These are phyloP conservation scores for Colletotrichum karsti DNA, from an alignment of 2,329 filamentous ascomycete genomes.

Conservation along the genomic window DNA sequence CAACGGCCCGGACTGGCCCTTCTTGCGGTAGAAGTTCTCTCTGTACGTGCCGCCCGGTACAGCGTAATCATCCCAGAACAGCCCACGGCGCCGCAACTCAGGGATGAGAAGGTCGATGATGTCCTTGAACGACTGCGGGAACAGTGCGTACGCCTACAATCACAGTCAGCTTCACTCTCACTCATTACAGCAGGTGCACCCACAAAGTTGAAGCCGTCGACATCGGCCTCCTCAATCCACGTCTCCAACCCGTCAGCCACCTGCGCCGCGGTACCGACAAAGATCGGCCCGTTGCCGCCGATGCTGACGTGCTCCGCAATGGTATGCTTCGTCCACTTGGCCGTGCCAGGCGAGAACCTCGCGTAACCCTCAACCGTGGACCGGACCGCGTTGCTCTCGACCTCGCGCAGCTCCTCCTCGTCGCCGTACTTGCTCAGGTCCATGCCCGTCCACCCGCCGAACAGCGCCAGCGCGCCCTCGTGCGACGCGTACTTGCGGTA, in stretches of 20 bases:
- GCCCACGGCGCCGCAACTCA: conserved; percentile 65
- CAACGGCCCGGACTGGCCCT: conserved; percentile 58
- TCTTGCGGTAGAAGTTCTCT: conserved; percentile 65
- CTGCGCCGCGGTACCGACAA: conserved; percentile 70
- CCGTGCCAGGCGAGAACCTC: conserved; percentile 63
- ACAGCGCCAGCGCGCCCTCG: conserved; percentile 74
- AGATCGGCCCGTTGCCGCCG: conserved; percentile 71
- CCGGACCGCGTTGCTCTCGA: conserved; percentile 69
- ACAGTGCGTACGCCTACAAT: conserved; percentile 67
- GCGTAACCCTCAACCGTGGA: conserved; percentile 65
- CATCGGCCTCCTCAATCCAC: conserved; percentile 74
- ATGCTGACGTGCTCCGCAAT: conserved; percentile 74
- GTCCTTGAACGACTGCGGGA: conserved; percentile 74
- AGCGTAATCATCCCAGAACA: conserved; percentile 64
- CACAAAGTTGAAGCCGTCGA: conserved; percentile 80
- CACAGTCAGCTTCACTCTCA: too few species aligned
- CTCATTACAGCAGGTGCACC: conserved; percentile 15
- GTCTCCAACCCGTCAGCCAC: conserved; percentile 74
- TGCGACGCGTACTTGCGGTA: conserved; percentile 66
- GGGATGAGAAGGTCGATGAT: conserved; percentile 72
- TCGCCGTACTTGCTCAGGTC: conserved; percentile 66
- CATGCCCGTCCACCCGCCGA: conserved; percentile 77
- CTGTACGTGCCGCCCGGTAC: conserved; percentile 67
- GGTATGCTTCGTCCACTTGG: conserved; percentile 78
- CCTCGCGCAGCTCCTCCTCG: conserved; percentile 69